Conservation (phyloP, 1,284 basidiomycete genomes). For the Spongiforma sp. region DNA sequence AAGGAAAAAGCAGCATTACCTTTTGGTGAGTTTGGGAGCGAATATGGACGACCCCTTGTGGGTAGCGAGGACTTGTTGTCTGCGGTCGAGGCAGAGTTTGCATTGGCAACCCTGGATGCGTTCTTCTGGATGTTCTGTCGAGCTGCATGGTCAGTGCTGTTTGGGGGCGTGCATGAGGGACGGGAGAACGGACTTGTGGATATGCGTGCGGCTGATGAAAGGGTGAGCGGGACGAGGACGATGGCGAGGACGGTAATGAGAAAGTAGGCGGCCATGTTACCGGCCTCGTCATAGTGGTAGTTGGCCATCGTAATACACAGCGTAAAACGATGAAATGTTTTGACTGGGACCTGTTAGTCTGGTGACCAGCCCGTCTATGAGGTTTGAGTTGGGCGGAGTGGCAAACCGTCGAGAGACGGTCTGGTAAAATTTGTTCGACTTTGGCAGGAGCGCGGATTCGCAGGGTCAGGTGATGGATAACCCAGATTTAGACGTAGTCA, state of each 20-base stretch:
- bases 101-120: slow-evolving; percentile 64
- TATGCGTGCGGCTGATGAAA: slow-evolving; percentile 52
- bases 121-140: slow-evolving; percentile 36
- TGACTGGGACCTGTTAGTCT: no score
- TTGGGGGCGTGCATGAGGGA: background rate
- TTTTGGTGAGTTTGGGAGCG: slow-evolving; percentile 48
- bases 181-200: slow-evolving; percentile 39
- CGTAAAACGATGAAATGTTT: no score
- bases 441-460: background rate
- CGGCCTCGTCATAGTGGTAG: slow-evolving; percentile 89
- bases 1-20: slow-evolving; percentile 44
- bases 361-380: no score
- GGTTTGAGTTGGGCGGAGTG: no score
- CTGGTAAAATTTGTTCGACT: background rate
- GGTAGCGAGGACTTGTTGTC: slow-evolving; percentile 49
- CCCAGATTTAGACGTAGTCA: background rate
- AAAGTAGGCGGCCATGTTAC: slow-evolving; percentile 90
- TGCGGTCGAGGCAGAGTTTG: slow-evolving; percentile 64
- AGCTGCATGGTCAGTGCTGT: slow-evolving; percentile 1
- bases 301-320: slow-evolving; percentile 67
- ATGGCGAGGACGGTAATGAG: slow-evolving; percentile 85
- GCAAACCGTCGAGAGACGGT: no score
- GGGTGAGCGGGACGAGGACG: slow-evolving; percentile 77
- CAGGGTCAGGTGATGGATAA: background rate
- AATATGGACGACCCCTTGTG: slow-evolving; percentile 47